Percentiles rank a stretch among this genome's conserved stretches.
These are phyloP conservation scores for Asclepias syriaca DNA, from an alignment of 257 asterid genomes.

Conservation along the genomic window DNA sequence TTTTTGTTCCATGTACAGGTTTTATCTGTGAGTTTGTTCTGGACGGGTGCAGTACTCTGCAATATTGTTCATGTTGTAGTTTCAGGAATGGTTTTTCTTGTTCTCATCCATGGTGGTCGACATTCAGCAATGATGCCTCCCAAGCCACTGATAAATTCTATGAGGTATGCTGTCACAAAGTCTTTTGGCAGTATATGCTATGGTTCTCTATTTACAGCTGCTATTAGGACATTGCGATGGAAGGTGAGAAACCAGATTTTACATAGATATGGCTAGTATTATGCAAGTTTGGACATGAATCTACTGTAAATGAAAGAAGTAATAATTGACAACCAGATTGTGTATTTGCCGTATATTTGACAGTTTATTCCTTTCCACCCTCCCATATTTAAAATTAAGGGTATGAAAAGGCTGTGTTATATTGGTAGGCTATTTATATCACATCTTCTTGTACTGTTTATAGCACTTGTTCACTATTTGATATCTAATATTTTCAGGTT, in stretches of 20 bases:
- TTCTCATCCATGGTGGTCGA: slow-evolving; percentile 78
- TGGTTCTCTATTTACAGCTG: slow-evolving; percentile 98
- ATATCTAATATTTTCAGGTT: slow-evolving; percentile 49
- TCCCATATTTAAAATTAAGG: too few relatives aligned
- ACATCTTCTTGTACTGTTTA: neutral
- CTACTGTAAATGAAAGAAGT: slow-evolving; percentile 2
- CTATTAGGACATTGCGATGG: slow-evolving; percentile 92
- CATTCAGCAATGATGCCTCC: slow-evolving; percentile 87
- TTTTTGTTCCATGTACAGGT: slow-evolving; percentile 46
- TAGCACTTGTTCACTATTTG: neutral
- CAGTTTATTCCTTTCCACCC: neutral
- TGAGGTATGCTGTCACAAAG: slow-evolving; percentile 73
- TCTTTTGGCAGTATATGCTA: slow-evolving; percentile 98
- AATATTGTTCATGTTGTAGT: slow-evolving; percentile 84
- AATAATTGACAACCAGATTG: slow-evolving; percentile 15
- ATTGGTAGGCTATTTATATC: neutral
- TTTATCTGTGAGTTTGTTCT: slow-evolving; percentile 80
- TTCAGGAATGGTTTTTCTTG: slow-evolving; percentile 90
- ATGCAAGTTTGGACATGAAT: slow-evolving; percentile 8
- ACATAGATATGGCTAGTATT: slow-evolving; percentile 7
- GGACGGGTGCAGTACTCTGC: slow-evolving; percentile 98
- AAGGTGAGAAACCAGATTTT: slow-evolving; percentile 47
- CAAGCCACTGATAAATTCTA: slow-evolving; percentile 57
- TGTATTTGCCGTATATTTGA: neutral
- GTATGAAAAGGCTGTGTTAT: neutral